Evolutionary conservation across 2,329 filamentous ascomycete species (phyloP), one percentile per base, ranked within the genome.

Genomic region (Fusarium bulbicola): DNA sequence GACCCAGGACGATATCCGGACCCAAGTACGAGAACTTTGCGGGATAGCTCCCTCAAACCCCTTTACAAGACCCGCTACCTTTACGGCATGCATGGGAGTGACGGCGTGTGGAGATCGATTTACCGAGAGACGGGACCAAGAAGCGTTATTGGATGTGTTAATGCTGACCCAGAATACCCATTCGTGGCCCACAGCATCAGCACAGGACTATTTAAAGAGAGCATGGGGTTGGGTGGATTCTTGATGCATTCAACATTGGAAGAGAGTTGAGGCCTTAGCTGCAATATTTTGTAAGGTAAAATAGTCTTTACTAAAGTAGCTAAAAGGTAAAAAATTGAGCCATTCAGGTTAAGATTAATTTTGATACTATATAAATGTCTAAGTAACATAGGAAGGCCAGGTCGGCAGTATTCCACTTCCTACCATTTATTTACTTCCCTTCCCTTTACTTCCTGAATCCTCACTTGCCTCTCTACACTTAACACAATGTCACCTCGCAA

Each of bases 31-130:
- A 58, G 81, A 85, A 30, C 80, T 91, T 5, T 91, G 89, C 72
- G 90, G 90, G 4, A 90, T 90, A 40, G 89, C 87, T 1, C 77
- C 87, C 16, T 86, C 85, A 34, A 91, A 91, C 75, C 82, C 85
- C 43, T 85, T 84, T 77, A 88, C 85, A 3, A 86, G 89, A 32
- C 88, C 89, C 1, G 84, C 84, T 46, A 85, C 89, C 80, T 88
- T 90, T 64, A 87, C 86, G 3, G 86, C 86, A 0, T 88, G 84
- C 24, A 87, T 89, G 84, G 87, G 86, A 5, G 87, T 89, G 70
- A 85, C 85, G 3, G 70, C 74, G n/a, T 78, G 83, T 62, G 87
- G 87, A 3, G 87, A 89, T 70, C 83, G 84, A 52, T 88, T 89
- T 59, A 80, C 79, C 5, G 81, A 85, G 36, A 78, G 78, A 16